Base-by-base conservation (phyloP, 371 early-diverging fungal genomes). In the Rhizopus stolonifer region DNA sequence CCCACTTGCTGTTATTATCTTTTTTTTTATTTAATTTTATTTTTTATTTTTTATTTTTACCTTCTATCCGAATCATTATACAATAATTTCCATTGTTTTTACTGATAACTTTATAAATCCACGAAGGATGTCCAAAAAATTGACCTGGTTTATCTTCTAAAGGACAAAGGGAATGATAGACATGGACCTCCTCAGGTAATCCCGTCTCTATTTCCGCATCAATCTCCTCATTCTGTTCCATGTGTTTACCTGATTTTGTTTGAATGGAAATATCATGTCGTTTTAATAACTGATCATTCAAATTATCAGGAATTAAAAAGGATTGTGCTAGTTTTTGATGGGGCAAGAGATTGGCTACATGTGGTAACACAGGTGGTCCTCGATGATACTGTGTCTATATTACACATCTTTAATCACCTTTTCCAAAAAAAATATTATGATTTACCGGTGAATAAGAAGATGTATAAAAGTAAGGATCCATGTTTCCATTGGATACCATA, bases 301-400 rank as follows among this genome's bases (percentile, higher is more conserved):
- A 72, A 13, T 74, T 69, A 45, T 94, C 95, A 17, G 91, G 78
- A 52, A 96, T 86, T 46, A 87, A 91, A 64, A 93, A 94, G 34
- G 86, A 69, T 44, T 90, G 88, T 13, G 86, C 83, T 1, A 89
- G 64, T 55, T 85, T 80, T 70, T 92, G 90, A 52, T 92, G 85
- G 4, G 88, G 84, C 14, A 72, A 73, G 2, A 89, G 61, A 56
- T 84, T 87, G 8, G 87, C 74, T 5, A 90, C 71, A 52, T 89
- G 84, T 6, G 91, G 89, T 33, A 89, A 73, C 0, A 87, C 78
- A 4, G 86, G 70, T 21, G 80, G 77, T 67, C 86, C 89, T 40
- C 89, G 58, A 64, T 94, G 94, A 54, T 92, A 89, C 58, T 86
- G 87, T 10, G 88, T 72, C 83, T 86, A 60, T 34, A 52, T 17